Evolutionary conservation across 2,329 filamentous ascomycete species (phyloP).

Genomic region (Calonectria henricotiae): DNA sequence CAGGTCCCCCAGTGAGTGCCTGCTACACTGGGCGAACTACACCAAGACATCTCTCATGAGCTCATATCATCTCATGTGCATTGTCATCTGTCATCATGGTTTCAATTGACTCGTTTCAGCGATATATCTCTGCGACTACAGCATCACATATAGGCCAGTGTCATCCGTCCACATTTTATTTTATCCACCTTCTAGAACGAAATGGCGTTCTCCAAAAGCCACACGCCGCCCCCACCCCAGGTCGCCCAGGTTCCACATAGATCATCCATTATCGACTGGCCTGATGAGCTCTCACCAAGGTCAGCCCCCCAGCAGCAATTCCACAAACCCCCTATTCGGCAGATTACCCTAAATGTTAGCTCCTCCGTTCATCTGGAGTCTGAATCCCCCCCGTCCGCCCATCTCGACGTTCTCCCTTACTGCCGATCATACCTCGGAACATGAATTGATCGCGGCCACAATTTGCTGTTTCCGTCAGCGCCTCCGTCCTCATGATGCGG

Average conservation of each 20-base stretch:
- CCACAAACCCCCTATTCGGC: constrained; percentile 47
- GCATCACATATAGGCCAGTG: constrained; percentile 3
- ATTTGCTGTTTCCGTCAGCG: constrained; percentile 35
- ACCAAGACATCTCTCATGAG: neutral
- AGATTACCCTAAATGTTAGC: constrained; percentile 48
- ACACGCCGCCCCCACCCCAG: constrained; percentile 38
- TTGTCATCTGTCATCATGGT: neutral
- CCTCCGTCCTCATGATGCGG: constrained; percentile 41
- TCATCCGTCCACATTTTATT: constrained; percentile 30
- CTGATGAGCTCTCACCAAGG: constrained; percentile 12
- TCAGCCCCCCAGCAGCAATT: constrained; percentile 21
- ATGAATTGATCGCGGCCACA: constrained; percentile 33
- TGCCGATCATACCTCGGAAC: constrained; percentile 48
- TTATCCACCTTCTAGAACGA: constrained; percentile 50
- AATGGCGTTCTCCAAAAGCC: constrained; percentile 43
- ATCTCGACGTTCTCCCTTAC: constrained; percentile 41
- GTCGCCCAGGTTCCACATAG: constrained; percentile 22
- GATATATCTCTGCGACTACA: constrained; percentile 4
- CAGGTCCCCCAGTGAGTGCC: constrained; percentile 16
- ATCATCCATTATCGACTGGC: constrained; percentile 17
- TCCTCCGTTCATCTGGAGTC: constrained; percentile 41
- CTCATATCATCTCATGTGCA: neutral
- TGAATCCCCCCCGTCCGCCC: constrained; percentile 42
- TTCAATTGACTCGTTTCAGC: neutral
- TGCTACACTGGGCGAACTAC: neutral